A percentile compares a stretch with the other conserved stretches of the same genome.
phyloP scores from a whole-genome alignment of 1,139 yeast species.

The Kodamaea sp. region DNA sequence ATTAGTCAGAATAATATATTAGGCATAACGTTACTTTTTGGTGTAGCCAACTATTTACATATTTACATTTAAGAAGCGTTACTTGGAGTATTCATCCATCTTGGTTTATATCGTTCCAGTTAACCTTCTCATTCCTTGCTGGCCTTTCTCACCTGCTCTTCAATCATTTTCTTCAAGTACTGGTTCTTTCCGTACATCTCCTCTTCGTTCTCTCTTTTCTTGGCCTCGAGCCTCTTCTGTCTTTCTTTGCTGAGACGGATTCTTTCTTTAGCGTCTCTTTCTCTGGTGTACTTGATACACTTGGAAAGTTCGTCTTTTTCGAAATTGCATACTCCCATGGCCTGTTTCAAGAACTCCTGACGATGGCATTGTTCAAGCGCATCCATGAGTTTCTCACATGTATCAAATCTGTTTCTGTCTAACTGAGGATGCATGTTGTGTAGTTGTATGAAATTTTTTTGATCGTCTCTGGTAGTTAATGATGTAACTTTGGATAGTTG shows the following conservation, averaged over 20 bases:
- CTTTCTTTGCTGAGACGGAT: constrained; percentile 58
- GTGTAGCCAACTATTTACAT: neutral
- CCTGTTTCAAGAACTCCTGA: constrained; percentile 65
- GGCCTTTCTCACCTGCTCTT: constrained; percentile 21
- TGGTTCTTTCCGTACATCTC: constrained; percentile 80
- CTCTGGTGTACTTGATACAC: constrained; percentile 80
- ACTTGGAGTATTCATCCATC: no score
- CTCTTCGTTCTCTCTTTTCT: constrained; percentile 65
- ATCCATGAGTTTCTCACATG: constrained; percentile 79
- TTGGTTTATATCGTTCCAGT: no score
- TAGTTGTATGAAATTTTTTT: no score
- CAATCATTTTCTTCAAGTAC: constrained; percentile 66
- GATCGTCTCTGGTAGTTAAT: no score
- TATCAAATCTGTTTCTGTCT: constrained; percentile 46
- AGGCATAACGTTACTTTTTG: constrained; percentile 1
- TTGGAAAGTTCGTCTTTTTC: constrained; percentile 75
- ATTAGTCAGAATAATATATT: constrained; percentile 26
- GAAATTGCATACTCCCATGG: constrained; percentile 85
- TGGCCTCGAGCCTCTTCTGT: constrained; percentile 53
- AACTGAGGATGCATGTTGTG: constrained; percentile 49
- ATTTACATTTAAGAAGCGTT: neutral
- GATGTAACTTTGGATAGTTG: no score
- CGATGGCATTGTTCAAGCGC: constrained; percentile 91
- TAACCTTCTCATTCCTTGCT: constrained; percentile 1
- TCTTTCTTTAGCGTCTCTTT: constrained; percentile 64